Conservation (phyloP, 179 eudicot species). For the Beta macrorhiza region DNA sequence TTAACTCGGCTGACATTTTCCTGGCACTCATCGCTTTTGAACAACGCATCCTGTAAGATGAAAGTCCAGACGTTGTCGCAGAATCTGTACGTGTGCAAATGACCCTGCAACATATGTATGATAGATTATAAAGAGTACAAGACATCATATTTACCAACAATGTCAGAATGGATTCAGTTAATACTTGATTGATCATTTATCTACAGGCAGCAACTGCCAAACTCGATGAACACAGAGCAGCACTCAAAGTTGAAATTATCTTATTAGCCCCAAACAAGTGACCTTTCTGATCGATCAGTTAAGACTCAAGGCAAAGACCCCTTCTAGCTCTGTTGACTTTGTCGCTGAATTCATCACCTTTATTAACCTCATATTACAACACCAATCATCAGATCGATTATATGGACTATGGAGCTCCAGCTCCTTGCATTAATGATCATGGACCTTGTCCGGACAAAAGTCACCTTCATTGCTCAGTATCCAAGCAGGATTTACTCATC, state of each 20-base stretch:
- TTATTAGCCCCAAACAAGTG: background rate
- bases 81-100: constrained; percentile 85
- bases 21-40: constrained; percentile 60
- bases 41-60: constrained; percentile 62
- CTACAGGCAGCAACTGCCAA: background rate
- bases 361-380: background rate
- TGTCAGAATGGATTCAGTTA: background rate
- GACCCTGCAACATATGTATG: constrained; percentile 45
- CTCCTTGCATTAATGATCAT: too few species aligned
- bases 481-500: background rate
- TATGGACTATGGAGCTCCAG: background rate
- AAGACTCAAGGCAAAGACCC: background rate
- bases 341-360: background rate
- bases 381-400: background rate
- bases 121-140: background rate
- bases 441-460: background rate
- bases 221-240: background rate
- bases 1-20: constrained; percentile 67
- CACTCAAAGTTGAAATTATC: background rate
- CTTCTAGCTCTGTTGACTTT: background rate
- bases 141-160: background rate
- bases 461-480: background rate
- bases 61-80: constrained; percentile 90
- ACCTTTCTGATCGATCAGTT: background rate
- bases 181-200: background rate